phyloP scores from a whole-genome alignment of 176 grass and related monocot species.

The Oryza coarctata region DNA sequence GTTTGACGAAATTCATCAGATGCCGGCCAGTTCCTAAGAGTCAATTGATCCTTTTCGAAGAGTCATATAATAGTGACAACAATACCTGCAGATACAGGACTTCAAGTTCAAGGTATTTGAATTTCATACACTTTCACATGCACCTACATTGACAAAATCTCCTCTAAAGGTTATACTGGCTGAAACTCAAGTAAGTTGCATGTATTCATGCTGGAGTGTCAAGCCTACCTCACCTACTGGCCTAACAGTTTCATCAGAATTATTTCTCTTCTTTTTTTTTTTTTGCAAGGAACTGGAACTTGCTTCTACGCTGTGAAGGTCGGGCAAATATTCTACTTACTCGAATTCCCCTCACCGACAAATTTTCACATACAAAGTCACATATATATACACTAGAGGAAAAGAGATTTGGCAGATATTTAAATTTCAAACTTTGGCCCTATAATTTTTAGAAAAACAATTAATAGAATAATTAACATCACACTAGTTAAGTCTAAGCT shows the following conservation, averaged over 20 bases:
- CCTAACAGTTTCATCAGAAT: not conserved
- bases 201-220: not conserved
- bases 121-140: no score
- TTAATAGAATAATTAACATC: not conserved
- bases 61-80: no score
- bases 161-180: not conserved
- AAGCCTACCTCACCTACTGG: conserved; percentile 3
- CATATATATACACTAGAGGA: no score
- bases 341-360: not conserved
- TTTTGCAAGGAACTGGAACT: not conserved
- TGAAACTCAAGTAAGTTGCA: not conserved
- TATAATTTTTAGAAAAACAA: not conserved
- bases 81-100: no score
- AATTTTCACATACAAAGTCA: not conserved
- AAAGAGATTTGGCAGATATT: not conserved
- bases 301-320: not conserved
- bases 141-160: not conserved
- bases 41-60: no score
- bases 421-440: not conserved
- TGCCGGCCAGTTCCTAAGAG: no score
- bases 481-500: not conserved
- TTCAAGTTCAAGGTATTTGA: no score
- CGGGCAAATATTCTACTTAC: not conserved
- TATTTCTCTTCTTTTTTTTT: not conserved
- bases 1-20: no score